Base-by-base conservation (phyloP, 2,329 filamentous ascomycete species). In the Leptosphaerulina australis region DNA sequence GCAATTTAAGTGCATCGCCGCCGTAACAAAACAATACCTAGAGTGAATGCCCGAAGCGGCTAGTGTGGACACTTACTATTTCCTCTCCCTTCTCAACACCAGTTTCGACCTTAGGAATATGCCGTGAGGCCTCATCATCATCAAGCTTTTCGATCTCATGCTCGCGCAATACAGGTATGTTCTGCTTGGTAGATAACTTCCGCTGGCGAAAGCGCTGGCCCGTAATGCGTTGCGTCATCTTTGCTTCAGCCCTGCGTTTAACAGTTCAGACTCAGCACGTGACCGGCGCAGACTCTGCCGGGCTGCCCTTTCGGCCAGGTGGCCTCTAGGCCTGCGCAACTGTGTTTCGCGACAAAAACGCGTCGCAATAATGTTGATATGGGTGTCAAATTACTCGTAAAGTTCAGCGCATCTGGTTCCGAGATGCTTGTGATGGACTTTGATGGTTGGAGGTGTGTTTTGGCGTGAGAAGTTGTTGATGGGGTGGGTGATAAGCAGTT, bases 21-120 rank as follows among this genome's bases (percentile, higher is more conserved):
- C 36, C 35, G 58, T 48, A 46, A 48, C 36, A 37, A 35, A 14
- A 14, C n/a, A 31, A 21, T 34, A 17, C 40, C 20, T 29, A 56
- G 17, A 45, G 49, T 52, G 52, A 52, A 56, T 34, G 59, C 60
- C 64, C 44, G 63, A 71, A 69, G 17, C 11, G 63, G 67, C 58
- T 67, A 70, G 68, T 56, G 67, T 46, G 35, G 49, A 43, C 20
- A 90, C 91, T 85, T 77, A 97, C 94, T 79, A 93, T 93, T 84
- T 97, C 92, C 78, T 99, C 94, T 60, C 87, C 90, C 73, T 96
- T 92, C 77, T 99, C 94, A 66, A 99, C 94, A 76, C 94, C 94
- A 62, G 92, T 97, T 72, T 94, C 91, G 72, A 97, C 91, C 69
- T 87, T 90, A 77, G 81, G 85, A 79, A 84, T 90, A 72, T 88